phyloP scores from a whole-genome alignment of 2,329 filamentous ascomycete genomes.

The Periglandula ipomoeae region DNA sequence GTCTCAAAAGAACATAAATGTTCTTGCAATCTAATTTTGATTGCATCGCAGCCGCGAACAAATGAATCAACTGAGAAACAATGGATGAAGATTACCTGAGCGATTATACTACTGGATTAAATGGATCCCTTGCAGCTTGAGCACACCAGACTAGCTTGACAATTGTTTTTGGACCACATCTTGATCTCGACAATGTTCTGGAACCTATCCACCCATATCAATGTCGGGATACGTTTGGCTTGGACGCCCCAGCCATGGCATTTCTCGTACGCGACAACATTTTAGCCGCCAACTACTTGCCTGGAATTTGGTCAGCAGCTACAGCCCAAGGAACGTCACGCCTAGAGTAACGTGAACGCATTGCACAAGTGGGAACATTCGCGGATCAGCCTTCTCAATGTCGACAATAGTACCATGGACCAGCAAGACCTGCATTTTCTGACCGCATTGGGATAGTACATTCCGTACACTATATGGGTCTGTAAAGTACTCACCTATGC shows the following conservation, averaged over 20 bases:
- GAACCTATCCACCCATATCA: no score
- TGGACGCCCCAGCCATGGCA: no score
- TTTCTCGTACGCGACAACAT: no score
- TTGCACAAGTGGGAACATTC: no score
- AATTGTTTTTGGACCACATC: neutral
- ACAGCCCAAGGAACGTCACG: no score
- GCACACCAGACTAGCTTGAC: neutral
- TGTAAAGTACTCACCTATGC: conserved; percentile 16
- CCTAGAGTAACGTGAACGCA: no score
- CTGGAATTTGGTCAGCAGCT: no score
- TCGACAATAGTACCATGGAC: neutral
- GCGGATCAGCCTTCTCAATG: no score
- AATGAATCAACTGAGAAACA: neutral
- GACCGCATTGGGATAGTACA: neutral
- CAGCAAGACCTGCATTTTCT: neutral
- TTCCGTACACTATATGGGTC: conserved; percentile 15
- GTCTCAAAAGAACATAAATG: conserved; percentile 7
- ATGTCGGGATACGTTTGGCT: no score
- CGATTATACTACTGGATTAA: neutral
- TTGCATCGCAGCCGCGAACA: conserved; percentile 15
- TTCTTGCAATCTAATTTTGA: conserved; percentile 16
- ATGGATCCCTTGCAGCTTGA: neutral
- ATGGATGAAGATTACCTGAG: neutral
- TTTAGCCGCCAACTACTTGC: no score
- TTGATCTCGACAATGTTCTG: no score